These are phyloP conservation scores for Grosmannia serpens DNA, from an alignment of 2,329 filamentous ascomycete species.

Conservation along the genomic window DNA sequence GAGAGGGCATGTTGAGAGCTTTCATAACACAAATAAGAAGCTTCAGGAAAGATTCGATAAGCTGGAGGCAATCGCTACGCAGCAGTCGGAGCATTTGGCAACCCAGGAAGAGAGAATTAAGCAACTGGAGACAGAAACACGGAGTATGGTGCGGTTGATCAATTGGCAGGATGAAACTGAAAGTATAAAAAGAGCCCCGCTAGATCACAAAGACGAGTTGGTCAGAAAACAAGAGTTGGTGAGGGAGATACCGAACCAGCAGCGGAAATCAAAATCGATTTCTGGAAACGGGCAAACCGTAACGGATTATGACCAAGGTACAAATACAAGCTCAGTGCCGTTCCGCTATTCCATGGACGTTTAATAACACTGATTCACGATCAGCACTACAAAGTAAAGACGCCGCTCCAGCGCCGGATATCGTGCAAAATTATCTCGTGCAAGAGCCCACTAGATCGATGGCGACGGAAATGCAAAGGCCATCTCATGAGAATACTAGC, in stretches of 20 bases:
- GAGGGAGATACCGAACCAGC: neutral
- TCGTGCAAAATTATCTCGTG: neutral
- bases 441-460: neutral
- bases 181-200: neutral
- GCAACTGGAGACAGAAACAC: constrained; percentile 2
- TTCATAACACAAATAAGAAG: neutral
- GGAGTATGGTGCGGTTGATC: neutral
- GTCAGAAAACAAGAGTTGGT: neutral
- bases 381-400: neutral
- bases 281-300: neutral
- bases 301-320: neutral
- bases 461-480: neutral
- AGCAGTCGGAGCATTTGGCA: constrained; percentile 2
- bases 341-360: neutral
- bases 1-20: neutral
- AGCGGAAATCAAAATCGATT: neutral
- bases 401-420: neutral
- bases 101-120: constrained; percentile 3
- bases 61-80: constrained; percentile 4
- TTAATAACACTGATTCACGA: neutral
- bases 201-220: neutral
- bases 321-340: neutral
- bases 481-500: neutral
- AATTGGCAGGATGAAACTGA: neutral
- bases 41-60: constrained; percentile 6